Evolutionary conservation across 176 grass and related monocot genomes (phyloP), one percentile per base, ranked within the genome.

Genomic region (Oryza glumipatula): DNA sequence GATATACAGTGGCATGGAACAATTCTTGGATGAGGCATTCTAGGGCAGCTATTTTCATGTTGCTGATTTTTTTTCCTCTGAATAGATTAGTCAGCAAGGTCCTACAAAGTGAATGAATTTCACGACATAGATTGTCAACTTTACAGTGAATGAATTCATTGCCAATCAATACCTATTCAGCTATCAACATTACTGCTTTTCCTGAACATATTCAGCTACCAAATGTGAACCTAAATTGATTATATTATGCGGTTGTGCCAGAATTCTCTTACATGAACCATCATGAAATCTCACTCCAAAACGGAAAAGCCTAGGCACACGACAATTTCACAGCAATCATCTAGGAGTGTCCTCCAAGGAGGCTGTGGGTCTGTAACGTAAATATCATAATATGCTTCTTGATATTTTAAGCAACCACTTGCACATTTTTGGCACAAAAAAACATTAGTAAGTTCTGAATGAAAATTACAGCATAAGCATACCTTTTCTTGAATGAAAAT

Each of bases 221-320:
- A 72, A 43, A 15, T 82, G 61, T 58, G 22, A 72, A 45, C 24
- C 19, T 5, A 56, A 73, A 33, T 19, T 7, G 21, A 41, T 30
- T 63, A 21, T 43, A 35, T 45, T 30, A 30, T 30, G 28, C 28
- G 28, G 28, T 30, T 72, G 69, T 2, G 23, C 47, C 33, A 69
- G 15, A 84, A 67, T 71, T 84, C 60, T 69, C 73, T 58, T 56
- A 60, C 17, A 22, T 71, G 12, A 66, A 72, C 35, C 12, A 66
- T 74, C 26, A 65, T 0, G 10, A 3, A 43, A 79, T 70, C 61
- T 51, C 48, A 0, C 36, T 85, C 11, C 8, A 86, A 64, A 58
- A 78, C n/a, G 11, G 36, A 77, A 78, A 72, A 7, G 9, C 51
- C 51, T 58, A 21, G 54, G 17, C 3, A 58, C 15, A 58, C 38